Base-by-base conservation (phyloP, 1,139 yeast species). In the Arxiozyma telluris region DNA sequence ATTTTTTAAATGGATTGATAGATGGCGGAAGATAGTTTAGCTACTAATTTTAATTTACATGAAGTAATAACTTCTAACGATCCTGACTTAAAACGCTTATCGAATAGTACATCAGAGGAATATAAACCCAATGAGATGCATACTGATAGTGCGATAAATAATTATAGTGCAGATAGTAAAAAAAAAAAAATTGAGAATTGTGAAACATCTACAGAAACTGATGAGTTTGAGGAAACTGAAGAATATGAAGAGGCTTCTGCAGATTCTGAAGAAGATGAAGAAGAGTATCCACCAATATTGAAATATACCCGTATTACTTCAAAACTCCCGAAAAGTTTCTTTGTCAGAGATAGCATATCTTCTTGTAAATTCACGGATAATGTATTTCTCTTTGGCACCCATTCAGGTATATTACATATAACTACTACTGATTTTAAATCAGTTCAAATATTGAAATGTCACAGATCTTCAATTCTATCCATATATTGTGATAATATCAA, bases 331-430 rank as follows among this genome's bases (percentile, higher is more conserved):
- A 70, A 80, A 0, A 76, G 80, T 21, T 81, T 90, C 61, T 87
- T 90, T 69, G 72, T 71, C 46, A 78, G 80, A 49, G 97, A 93
- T 64, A 87, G 95, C 0, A 78, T 93, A 1, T 87, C 97, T 1
- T 73, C 90, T 0, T 79, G 85, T 58, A 71, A 75, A 18, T 78
- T 86, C 55, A 77, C 79, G 54, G 87, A 82, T 3, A 68, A 73
- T 2, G 76, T 82, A 47, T 80, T 85, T 61, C 81, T 87, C 18
- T 85, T 90, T 72, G 98, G 96, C 0, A 88, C 97, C 0, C 97
- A 93, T 63, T 81, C 94, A 0, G 98, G 98, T 0, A 69, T 87
- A 4, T 68, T 93, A 2, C 91, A 88, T 61, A 71, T 93, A 15
- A 78, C 87, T 2, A 74, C 74, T 15, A 76, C 87, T 0, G 80